Percentiles rank a stretch among this genome's conserved stretches.
Conservation (phyloP, 305 asterid species). For the Withania somnifera region DNA sequence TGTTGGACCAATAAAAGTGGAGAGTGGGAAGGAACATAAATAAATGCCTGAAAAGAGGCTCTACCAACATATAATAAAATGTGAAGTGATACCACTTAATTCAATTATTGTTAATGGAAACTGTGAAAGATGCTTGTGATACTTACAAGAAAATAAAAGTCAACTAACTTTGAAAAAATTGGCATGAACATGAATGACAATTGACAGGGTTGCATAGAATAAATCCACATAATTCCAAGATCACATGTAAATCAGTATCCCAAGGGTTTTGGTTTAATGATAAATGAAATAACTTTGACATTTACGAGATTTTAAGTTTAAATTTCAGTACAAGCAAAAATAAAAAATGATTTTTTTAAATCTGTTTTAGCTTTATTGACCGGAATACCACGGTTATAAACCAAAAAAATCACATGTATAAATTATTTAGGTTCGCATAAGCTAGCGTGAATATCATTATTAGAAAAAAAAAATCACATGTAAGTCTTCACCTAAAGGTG, state of each 20-base stretch:
- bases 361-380: background rate
- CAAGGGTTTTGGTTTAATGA: background rate
- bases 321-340: background rate
- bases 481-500: no score
- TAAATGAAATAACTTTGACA: no score
- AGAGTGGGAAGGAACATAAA: background rate
- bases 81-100: background rate
- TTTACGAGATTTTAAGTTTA: fast-evolving
- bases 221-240: background rate
- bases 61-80: background rate
- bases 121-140: background rate
- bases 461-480: background rate
- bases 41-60: background rate
- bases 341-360: background rate
- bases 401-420: background rate
- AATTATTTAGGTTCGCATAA: no score
- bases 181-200: background rate
- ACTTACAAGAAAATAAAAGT: background rate
- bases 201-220: background rate
- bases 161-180: background rate
- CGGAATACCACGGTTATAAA: no score
- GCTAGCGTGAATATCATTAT: no score
- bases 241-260: background rate
- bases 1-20: background rate
- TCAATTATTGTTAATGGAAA: background rate